Evolutionary conservation across 805 yeast genomes (phyloP), one percentile per base, ranked within the genome.

Genomic region (Saccharomyces mikatae): DNA sequence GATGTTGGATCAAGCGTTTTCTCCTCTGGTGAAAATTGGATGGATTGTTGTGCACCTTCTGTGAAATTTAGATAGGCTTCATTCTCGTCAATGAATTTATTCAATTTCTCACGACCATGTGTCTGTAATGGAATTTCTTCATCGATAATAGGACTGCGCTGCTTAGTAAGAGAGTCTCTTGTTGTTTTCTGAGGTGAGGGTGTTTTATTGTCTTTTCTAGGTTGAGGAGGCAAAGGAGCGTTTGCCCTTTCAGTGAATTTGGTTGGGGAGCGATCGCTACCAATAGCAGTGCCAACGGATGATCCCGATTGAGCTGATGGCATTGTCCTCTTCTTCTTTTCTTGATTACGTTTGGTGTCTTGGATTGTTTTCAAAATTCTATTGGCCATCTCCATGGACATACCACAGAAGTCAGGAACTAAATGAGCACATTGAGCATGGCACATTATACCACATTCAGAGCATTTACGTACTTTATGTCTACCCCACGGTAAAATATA

Each of bases 331-430:
- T 56, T 60, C 41, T 60, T 60, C 58, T 61, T 62, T 47, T 59
- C 66, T 55, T 66, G 67, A 22, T 70, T 58, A 26, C 69, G 77
- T 62, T 80, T 80, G 1, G 97, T 83, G 46, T 85, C 80, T 67
- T 86, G 86, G 66, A 92, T 90, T 9, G 97, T 89, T 54, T 80
- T 81, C 55, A 94, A 73, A 58, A 94, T 89, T 70, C 86, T 87
- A 65, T 89, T 90, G 2, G 97, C 98, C 80, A 87, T 88, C 66
- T 89, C 97, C 91, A 94, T 89, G 2, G 96, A 80, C 96, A 94
- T 92, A 55, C 99, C 99, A 76, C 99, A 94, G 70, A 94, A 89
- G 69, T 94, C 98, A 1, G 99, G 99, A 24, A 94, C 98, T 63
- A 91, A 76, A 65, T 90, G 97, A 11, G 92, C 85, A 74, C 99